phyloP scores from a whole-genome alignment of 2,329 filamentous ascomycete species.

The Ascochyta lentis region DNA sequence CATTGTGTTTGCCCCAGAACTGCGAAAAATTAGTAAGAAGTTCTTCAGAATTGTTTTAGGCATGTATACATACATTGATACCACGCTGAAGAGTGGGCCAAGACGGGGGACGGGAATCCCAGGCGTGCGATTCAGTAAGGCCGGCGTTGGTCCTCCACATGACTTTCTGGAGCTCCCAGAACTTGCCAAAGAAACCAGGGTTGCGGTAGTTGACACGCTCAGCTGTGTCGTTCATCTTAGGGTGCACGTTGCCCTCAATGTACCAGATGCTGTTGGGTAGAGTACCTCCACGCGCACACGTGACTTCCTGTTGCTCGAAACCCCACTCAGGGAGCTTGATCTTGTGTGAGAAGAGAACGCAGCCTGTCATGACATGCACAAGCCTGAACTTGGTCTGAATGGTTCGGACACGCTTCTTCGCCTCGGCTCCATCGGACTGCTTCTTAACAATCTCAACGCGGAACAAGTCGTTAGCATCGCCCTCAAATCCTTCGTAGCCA shows the following conservation, averaged over 20 bases:
- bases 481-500: slow-evolving; percentile 94
- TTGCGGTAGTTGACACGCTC: slow-evolving; percentile 97
- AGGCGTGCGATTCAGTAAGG: slow-evolving; percentile 93
- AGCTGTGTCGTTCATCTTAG: slow-evolving; percentile 71
- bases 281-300: slow-evolving; percentile 88
- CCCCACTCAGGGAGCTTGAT: slow-evolving; percentile 98
- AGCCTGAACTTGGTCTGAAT: slow-evolving; percentile 97
- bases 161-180: slow-evolving; percentile 94
- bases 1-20: slow-evolving; percentile 92
- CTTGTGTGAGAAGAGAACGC: slow-evolving; percentile 96
- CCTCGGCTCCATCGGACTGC: slow-evolving; percentile 77
- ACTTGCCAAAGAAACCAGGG: slow-evolving; percentile 96
- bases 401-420: slow-evolving; percentile 85
- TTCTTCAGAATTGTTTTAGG: background rate
- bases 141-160: slow-evolving; percentile 99
- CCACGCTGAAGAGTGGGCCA: slow-evolving; percentile 93
- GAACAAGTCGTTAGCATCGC: slow-evolving; percentile 96
- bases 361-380: slow-evolving; percentile 95
- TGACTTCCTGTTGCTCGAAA: slow-evolving; percentile 98
- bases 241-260: slow-evolving; percentile 88
- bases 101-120: slow-evolving; percentile 92
- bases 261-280: slow-evolving; percentile 98
- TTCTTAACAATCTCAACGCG: slow-evolving; percentile 92
- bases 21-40: slow-evolving; percentile 56
- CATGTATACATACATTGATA: slow-evolving; percentile 72